Conservation (phyloP, 129 eudicot species). For the Helichrysum umbraculigerum region DNA sequence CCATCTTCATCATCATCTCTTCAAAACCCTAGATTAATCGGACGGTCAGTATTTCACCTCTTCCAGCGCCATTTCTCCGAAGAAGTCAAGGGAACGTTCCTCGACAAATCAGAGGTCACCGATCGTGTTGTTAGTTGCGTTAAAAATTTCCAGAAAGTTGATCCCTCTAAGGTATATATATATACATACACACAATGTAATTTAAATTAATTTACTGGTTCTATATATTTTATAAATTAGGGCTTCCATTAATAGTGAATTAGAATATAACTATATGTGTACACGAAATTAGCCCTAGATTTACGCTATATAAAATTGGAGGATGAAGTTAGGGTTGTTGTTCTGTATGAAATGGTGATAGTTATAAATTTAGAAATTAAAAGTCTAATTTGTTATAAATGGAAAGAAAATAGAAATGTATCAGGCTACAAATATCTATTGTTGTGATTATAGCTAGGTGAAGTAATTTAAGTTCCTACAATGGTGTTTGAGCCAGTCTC, state of each 20-base stretch:
- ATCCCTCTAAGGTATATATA: slow-evolving; percentile 76
- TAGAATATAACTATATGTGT: neutral
- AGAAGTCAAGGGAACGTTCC: slow-evolving; percentile 81
- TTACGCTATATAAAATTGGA: neutral
- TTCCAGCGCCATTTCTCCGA: slow-evolving; percentile 71
- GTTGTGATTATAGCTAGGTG: too few relatives aligned
- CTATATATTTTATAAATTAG: slow-evolving; percentile 5
- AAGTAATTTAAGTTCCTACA: neutral
- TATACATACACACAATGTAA: neutral
- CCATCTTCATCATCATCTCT: slow-evolving; percentile 22
- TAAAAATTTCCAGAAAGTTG: slow-evolving; percentile 88
- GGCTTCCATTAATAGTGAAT: slow-evolving; percentile 16
- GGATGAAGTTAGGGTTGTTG: neutral
- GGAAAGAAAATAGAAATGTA: too few relatives aligned
- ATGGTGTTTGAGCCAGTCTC: neutral
- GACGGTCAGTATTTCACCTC: slow-evolving; percentile 39
- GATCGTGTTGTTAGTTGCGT: slow-evolving; percentile 81
- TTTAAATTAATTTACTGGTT: neutral
- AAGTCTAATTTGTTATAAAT: neutral
- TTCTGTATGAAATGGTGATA: neutral
- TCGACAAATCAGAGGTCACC: slow-evolving; percentile 87
- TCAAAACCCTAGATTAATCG: slow-evolving; percentile 49
- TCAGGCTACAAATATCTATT: too few relatives aligned
- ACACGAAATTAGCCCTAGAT: neutral
- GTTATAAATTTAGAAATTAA: neutral